Percentiles rank a stretch among this genome's conserved stretches.
Conservation (phyloP, 768 basidiomycete species). For the Boletellus sp. region DNA sequence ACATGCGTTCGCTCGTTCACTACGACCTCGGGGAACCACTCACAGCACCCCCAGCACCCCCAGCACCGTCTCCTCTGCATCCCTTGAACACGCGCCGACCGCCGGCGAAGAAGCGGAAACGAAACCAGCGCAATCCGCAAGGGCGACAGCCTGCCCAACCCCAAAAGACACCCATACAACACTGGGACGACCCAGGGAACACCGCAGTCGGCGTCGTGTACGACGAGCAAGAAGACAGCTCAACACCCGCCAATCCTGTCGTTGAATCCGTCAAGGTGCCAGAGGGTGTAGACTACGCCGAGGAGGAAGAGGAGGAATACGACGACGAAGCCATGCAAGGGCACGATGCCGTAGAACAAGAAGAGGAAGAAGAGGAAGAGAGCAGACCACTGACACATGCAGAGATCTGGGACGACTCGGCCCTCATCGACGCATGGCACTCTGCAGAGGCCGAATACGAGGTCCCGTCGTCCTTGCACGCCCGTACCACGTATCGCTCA, state of each 20-base stretch:
- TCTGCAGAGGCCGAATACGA: slow-evolving; percentile 81
- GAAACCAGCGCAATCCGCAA: slow-evolving; percentile 18
- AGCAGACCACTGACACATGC: slow-evolving; percentile 63
- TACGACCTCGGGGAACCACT: slow-evolving; percentile 26
- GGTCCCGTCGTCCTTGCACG: slow-evolving; percentile 27
- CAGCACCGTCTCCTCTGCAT: neutral
- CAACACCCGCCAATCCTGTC: neutral
- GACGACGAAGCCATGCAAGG: slow-evolving; percentile 20
- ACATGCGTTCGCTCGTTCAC: slow-evolving; percentile 28
- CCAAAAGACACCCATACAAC: slow-evolving; percentile 28
- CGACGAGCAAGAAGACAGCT: slow-evolving; percentile 23
- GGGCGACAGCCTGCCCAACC: neutral
- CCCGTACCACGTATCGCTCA: neutral
- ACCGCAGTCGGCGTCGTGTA: slow-evolving; percentile 28
- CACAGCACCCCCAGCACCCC: neutral
- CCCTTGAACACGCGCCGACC: slow-evolving; percentile 19
- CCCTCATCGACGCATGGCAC: slow-evolving; percentile 80
- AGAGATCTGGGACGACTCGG: slow-evolving; percentile 86
- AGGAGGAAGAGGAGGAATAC: slow-evolving; percentile 21
- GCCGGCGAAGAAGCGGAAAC: slow-evolving; percentile 53
- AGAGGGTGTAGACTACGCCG: neutral
- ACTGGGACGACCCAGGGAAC: slow-evolving; percentile 43
- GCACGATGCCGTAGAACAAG: slow-evolving; percentile 29
- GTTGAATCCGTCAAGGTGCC: neutral
- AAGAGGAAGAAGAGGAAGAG: slow-evolving; percentile 44